phyloP scores from a whole-genome alignment of 2,329 filamentous ascomycete genomes.

The Dactylellina leptospora region DNA sequence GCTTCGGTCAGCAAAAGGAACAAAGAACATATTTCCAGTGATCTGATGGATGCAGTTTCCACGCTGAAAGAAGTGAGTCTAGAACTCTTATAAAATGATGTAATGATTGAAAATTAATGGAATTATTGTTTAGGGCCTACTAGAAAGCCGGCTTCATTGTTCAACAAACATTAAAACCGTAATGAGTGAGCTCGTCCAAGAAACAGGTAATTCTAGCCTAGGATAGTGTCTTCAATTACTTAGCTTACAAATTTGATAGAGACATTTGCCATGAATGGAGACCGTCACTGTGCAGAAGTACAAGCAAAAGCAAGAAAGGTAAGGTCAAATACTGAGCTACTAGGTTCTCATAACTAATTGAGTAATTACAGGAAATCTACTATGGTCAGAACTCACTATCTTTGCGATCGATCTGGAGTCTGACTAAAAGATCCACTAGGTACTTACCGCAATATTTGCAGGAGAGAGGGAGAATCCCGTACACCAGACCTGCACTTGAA shows the following conservation, averaged over 20 bases:
- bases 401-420: background rate
- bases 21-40: conserved; percentile 15
- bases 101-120: background rate
- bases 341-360: too few relatives aligned
- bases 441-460: conserved; percentile 29
- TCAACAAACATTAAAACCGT: background rate
- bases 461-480: conserved; percentile 12
- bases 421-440: background rate
- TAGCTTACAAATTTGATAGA: conserved; percentile 4
- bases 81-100: background rate
- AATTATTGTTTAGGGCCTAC: conserved; percentile 2
- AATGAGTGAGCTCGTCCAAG: background rate
- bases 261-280: background rate
- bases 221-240: too few relatives aligned
- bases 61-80: conserved; percentile 18
- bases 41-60: conserved; percentile 8
- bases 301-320: conserved; percentile 19
- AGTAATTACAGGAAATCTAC: too few relatives aligned
- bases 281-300: background rate
- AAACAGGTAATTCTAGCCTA: conserved; percentile 26
- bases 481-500: conserved; percentile 22
- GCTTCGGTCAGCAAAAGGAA: background rate
- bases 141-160: background rate
- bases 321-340: too few relatives aligned
- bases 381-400: background rate